Evolutionary conservation across 352 stramenopile genomes (phyloP).

Genomic region (Globisporangium viniferum): DNA sequence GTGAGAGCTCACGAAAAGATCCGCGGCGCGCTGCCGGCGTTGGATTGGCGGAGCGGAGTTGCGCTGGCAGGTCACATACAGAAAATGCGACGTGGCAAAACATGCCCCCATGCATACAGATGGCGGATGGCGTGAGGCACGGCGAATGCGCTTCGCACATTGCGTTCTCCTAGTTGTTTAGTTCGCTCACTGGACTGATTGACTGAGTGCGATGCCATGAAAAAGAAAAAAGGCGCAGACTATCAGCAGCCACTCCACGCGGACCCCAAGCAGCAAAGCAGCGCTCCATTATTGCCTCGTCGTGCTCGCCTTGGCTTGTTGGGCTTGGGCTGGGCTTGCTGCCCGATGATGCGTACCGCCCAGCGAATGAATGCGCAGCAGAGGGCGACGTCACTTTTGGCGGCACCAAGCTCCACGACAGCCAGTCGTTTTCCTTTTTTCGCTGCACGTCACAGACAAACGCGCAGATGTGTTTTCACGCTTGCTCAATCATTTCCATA

Average conservation of each 20-base stretch:
- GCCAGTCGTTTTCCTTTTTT: not conserved
- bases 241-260: not conserved
- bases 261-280: conserved; percentile 5
- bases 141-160: not conserved
- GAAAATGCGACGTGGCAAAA: not conserved
- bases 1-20: not conserved
- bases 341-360: not conserved
- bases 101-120: not conserved
- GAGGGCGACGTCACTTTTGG: not conserved
- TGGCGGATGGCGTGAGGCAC: not conserved
- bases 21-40: not conserved
- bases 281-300: not conserved
- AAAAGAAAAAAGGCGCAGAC: not conserved
- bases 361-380: conserved; percentile 2
- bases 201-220: not conserved
- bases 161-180: not conserved
- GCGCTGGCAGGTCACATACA: not conserved
- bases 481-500: not conserved
- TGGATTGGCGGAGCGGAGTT: not conserved
- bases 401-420: not conserved
- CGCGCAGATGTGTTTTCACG: no score
- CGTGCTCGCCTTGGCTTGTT: not conserved
- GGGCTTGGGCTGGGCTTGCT: not conserved
- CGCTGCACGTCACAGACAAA: not conserved
- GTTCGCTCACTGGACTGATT: not conserved